Base-by-base conservation (phyloP, 345 rosid genomes). In the Citrus reticulata region DNA sequence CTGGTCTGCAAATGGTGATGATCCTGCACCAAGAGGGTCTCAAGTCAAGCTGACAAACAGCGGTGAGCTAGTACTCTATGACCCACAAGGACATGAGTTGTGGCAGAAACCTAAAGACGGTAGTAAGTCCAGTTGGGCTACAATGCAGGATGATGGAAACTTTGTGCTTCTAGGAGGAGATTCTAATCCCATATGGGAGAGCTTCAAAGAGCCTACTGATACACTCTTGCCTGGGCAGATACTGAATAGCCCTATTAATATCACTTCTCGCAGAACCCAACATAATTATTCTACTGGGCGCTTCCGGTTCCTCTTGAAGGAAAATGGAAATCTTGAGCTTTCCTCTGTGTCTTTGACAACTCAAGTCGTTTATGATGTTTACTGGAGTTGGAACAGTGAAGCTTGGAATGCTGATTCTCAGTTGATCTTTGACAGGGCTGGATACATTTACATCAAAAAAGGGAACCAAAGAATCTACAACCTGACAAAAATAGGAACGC, bases 1-100 rank as follows among this genome's bases (percentile, higher is more conserved):
- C 16, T 84, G 84, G 84, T 74, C 55, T 30, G 84, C 76, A 22
- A 42, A 75, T 46, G 22, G 22, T 19, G 59, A 78, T 6, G 19
- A 70, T 29, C 57, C 69, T 65, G 67, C 30, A n/a, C 27, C 29
- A 35, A 27, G 4, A 24, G 79, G 59, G 11, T 77, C 67, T 25
- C 5, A 55, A 37, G 58, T 68, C 14, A n/a, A 24, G 29, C 79
- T 77, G 25, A 68, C 79, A n/a, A 35, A 19, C 11, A 25, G 22
- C 20, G 73, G 79, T 13, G 29, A 58, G 64, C 77, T 74, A 37
- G 68, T 74, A 5, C 77, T 73, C 10, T 16, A 60, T 35, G 57
- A 24, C 6, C 55, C 42, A 57, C 1, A 14, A 77, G 66, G 73
- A 2, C 19, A 25, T 4, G 30, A 24, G 37, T 22, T 34, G 19